Conservation (phyloP, 768 basidiomycete species). For the Tulasnella calospora region DNA sequence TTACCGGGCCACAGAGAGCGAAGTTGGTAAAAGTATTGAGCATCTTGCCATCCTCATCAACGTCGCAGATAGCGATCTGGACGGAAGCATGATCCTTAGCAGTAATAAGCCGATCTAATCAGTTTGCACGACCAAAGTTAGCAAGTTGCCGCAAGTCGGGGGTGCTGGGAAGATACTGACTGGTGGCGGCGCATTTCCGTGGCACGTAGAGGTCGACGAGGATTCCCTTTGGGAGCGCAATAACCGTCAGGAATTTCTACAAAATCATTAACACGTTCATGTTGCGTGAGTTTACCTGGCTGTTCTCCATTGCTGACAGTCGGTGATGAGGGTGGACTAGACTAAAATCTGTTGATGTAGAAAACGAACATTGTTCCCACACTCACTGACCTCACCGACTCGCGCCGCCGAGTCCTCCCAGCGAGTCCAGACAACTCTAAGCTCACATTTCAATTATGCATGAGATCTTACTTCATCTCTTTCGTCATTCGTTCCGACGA, state of each 20-base stretch:
- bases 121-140: constrained; percentile 11
- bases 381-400: background rate
- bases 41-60: constrained; percentile 83
- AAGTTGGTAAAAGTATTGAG: constrained; percentile 79
- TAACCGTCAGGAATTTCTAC: background rate
- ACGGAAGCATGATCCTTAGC: constrained; percentile 99
- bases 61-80: constrained; percentile 91
- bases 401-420: too few relatives aligned
- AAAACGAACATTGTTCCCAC: constrained; percentile 9
- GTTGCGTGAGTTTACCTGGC: constrained; percentile 54
- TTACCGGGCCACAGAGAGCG: constrained; percentile 89
- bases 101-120: constrained; percentile 89
- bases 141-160: background rate
- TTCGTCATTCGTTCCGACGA: too few relatives aligned
- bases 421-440: too few relatives aligned
- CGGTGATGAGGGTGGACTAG: background rate
- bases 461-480: too few relatives aligned
- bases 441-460: too few relatives aligned
- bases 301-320: constrained; percentile 74
- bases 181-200: constrained; percentile 97
- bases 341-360: constrained; percentile 21
- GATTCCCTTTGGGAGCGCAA: constrained; percentile 58
- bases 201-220: constrained; percentile 99
- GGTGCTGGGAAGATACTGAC: constrained; percentile 40
- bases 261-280: constrained; percentile 3